phyloP scores from a whole-genome alignment of 2,329 filamentous ascomycete genomes.

The Pseudopyricularia cyperi region DNA sequence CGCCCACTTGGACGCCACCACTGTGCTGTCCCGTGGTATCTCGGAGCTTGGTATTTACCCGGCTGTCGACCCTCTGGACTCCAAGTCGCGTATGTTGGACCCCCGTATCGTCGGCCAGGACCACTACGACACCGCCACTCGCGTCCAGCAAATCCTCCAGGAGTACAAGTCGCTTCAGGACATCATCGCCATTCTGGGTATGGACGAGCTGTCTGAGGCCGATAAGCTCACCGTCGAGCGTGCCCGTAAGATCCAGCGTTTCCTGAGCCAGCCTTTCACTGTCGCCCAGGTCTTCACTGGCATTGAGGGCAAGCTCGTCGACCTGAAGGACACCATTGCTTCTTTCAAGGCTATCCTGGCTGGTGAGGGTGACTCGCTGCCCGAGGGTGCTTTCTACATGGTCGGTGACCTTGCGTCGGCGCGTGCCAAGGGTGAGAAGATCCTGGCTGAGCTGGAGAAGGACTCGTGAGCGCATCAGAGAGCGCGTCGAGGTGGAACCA shows the following conservation, averaged over 20 bases:
- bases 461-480: slow-evolving; percentile 20
- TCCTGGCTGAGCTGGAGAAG: slow-evolving; percentile 83
- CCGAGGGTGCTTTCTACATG: slow-evolving; percentile 95
- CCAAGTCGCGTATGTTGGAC: slow-evolving; percentile 98
- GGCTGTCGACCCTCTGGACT: slow-evolving; percentile 98
- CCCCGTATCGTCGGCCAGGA: slow-evolving; percentile 97
- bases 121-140: slow-evolving; percentile 89
- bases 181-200: slow-evolving; percentile 99
- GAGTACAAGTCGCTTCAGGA: slow-evolving; percentile 99
- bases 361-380: slow-evolving; percentile 91
- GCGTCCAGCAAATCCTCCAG: slow-evolving; percentile 98
- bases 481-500: not conserved
- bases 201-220: slow-evolving; percentile 98
- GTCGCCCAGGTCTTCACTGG: slow-evolving; percentile 70
- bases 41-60: slow-evolving; percentile 99
- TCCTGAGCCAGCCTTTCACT: slow-evolving; percentile 98
- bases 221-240: slow-evolving; percentile 99
- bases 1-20: slow-evolving; percentile 99
- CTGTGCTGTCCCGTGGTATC: slow-evolving; percentile 99
- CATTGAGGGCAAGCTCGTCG: slow-evolving; percentile 94
- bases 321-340: slow-evolving; percentile 95
- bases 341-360: slow-evolving; percentile 96
- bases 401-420: slow-evolving; percentile 91
- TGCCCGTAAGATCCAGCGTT: slow-evolving; percentile 99
- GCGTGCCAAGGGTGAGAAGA: slow-evolving; percentile 98